These are phyloP conservation scores for Xerocomellus chrysenteron DNA, from an alignment of 768 basidiomycete genomes.

Conservation along the genomic window DNA sequence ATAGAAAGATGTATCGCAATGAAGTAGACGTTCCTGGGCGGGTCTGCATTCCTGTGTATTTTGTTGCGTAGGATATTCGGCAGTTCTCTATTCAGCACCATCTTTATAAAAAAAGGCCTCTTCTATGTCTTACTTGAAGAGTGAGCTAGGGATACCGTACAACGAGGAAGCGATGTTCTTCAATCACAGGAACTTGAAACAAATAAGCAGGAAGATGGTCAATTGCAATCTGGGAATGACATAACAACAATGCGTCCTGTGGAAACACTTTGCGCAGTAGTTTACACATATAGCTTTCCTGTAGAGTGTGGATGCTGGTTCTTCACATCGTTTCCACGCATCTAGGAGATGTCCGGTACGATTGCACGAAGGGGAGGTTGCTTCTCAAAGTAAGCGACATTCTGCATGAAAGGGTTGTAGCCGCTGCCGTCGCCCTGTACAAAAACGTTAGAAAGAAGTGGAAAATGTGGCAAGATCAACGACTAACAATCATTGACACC, in stretches of 20 bases:
- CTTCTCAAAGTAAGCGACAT: conserved; percentile 21
- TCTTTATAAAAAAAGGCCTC: background rate
- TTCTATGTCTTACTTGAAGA: background rate
- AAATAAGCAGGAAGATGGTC: background rate
- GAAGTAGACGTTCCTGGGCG: background rate
- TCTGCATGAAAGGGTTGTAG: conserved; percentile 8
- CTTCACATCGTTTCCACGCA: background rate
- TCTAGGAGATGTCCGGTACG: conserved; percentile 5
- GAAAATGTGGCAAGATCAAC: background rate
- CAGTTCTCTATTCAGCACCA: background rate
- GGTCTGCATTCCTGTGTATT: background rate
- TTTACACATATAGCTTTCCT: background rate
- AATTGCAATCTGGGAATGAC: background rate
- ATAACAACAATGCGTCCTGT: background rate
- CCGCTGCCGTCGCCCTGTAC: conserved; percentile 30
- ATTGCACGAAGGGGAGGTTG: conserved; percentile 10
- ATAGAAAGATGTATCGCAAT: background rate
- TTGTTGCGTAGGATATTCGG: background rate
- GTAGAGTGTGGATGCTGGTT: background rate
- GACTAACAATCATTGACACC: conserved; percentile 28
- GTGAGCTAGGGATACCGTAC: too few species aligned
- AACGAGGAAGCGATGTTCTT: background rate
- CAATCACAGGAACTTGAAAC: background rate
- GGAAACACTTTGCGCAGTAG: too few species aligned
- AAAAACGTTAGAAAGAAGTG: too few species aligned